These are phyloP conservation scores for Aethionema arabicum DNA, from an alignment of 345 rosid genomes.

Conservation along the genomic window DNA sequence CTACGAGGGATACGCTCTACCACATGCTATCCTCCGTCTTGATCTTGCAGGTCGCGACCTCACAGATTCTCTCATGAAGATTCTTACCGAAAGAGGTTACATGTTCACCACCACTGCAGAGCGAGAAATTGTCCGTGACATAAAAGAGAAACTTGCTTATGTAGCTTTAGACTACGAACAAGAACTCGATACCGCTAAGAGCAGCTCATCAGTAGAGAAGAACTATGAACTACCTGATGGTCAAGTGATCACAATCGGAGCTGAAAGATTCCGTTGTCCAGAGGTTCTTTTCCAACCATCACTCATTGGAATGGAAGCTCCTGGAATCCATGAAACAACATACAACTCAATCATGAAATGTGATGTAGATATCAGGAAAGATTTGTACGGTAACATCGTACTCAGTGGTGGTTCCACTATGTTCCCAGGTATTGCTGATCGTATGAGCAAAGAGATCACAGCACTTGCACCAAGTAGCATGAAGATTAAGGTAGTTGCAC, in stretches of 20 bases:
- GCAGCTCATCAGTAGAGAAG: slow-evolving; percentile 43
- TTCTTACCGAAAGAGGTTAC: slow-evolving; percentile 49
- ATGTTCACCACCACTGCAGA: slow-evolving; percentile 52
- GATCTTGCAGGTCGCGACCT: slow-evolving; percentile 65
- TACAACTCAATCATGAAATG: slow-evolving; percentile 46
- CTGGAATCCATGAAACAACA: slow-evolving; percentile 47
- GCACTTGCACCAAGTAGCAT: slow-evolving; percentile 46
- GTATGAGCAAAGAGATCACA: slow-evolving; percentile 48
- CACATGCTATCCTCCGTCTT: slow-evolving; percentile 65
- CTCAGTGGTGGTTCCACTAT: slow-evolving; percentile 54
- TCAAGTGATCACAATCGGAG: slow-evolving; percentile 53
- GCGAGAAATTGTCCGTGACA: slow-evolving; percentile 51
- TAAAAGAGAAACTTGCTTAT: slow-evolving; percentile 47
- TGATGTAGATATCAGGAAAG: slow-evolving; percentile 48
- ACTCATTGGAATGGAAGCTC: slow-evolving; percentile 47
- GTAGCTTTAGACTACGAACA: slow-evolving; percentile 48
- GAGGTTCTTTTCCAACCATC: slow-evolving; percentile 52
- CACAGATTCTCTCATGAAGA: slow-evolving; percentile 64
- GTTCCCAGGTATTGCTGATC: slow-evolving; percentile 50
- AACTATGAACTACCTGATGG: slow-evolving; percentile 55
- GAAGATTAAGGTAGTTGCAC: slow-evolving; percentile 54
- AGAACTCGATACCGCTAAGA: slow-evolving; percentile 43
- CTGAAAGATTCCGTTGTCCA: slow-evolving; percentile 47
- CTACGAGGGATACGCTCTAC: slow-evolving; percentile 66
- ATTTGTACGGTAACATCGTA: slow-evolving; percentile 50